These are phyloP conservation scores for Flaveria sonorensis DNA, from an alignment of 129 eudicot genomes.

Conservation along the genomic window DNA sequence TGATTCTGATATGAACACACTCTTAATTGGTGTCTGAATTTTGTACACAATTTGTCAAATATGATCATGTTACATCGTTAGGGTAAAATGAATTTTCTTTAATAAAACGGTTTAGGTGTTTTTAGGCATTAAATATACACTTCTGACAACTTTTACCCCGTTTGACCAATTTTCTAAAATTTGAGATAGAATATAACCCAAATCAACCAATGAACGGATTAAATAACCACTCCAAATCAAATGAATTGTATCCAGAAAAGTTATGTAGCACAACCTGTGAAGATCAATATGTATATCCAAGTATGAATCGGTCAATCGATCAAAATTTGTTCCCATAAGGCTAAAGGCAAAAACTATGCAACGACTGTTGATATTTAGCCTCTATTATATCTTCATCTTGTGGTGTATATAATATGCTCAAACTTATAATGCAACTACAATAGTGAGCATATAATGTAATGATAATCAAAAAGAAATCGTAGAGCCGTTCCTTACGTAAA, in stretches of 20 bases:
- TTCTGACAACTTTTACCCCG: not conserved
- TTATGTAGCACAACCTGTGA: not conserved
- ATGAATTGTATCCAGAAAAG: not conserved
- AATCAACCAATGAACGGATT: not conserved
- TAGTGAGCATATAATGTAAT: constrained; percentile 13
- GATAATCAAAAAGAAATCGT: not conserved
- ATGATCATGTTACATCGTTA: not conserved
- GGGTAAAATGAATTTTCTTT: no score
- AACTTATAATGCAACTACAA: constrained; percentile 26
- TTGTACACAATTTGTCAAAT: not conserved
- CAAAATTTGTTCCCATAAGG: constrained; percentile 29
- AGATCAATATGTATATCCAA: constrained; percentile 9
- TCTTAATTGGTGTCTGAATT: no score
- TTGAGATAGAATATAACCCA: not conserved
- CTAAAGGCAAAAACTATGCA: constrained; percentile 4
- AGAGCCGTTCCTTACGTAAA: constrained; percentile 31
- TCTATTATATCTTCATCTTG: constrained; percentile 27
- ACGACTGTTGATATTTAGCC: constrained; percentile 6
- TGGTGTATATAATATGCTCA: constrained; percentile 31
- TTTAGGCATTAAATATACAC: not conserved
- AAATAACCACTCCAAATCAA: no score
- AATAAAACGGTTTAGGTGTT: no score
- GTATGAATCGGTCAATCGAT: constrained; percentile 17
- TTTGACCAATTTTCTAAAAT: not conserved
- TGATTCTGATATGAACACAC: no score